A percentile compares a stretch with the other conserved stretches of the same genome.
Evolutionary conservation across 192 early-diverging fungal genomes (phyloP).

Genomic region (Chytriomyces sp.): DNA sequence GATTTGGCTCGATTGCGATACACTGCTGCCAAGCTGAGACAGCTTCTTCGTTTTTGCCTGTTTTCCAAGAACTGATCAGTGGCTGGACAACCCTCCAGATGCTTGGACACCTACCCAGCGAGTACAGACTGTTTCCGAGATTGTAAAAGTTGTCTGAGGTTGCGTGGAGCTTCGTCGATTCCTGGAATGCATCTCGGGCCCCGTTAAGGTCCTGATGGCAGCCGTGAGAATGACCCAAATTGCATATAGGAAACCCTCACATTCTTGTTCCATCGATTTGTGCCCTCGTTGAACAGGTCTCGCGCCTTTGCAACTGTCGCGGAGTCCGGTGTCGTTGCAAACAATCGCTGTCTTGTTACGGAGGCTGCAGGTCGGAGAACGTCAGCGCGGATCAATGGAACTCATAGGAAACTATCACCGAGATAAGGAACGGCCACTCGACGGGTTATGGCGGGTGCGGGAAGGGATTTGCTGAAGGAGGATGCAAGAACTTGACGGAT

Average conservation of each 20-base stretch:
- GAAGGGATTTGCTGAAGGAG: too few species aligned
- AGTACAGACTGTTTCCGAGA: conserved; percentile 41
- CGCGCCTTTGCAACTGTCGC: not conserved
- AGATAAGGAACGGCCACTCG: too few species aligned
- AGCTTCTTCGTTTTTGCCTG: conserved; percentile 59
- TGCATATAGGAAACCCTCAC: not conserved
- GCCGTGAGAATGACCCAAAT: not conserved
- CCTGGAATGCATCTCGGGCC: conserved; percentile 33
- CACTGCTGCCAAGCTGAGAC: conserved; percentile 62
- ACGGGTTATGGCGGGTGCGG: too few species aligned
- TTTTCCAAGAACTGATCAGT: not conserved
- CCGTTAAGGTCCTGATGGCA: conserved; percentile 32
- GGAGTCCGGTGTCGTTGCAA: not conserved
- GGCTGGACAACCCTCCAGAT: not conserved
- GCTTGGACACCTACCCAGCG: conserved; percentile 25
- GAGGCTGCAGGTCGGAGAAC: too few species aligned
- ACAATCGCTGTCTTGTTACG: too few species aligned
- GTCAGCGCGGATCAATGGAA: too few species aligned
- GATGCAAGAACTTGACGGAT: too few species aligned
- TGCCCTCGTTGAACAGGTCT: not conserved
- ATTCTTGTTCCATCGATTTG: not conserved
- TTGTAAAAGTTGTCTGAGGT: conserved; percentile 50
- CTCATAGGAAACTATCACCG: too few species aligned
- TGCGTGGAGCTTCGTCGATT: conserved; percentile 29
- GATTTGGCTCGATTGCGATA: conserved; percentile 51